Evolutionary conservation across 2,329 filamentous ascomycete genomes (phyloP), one percentile per base, ranked within the genome.

Genomic region (Colletotrichum brevisporum): DNA sequence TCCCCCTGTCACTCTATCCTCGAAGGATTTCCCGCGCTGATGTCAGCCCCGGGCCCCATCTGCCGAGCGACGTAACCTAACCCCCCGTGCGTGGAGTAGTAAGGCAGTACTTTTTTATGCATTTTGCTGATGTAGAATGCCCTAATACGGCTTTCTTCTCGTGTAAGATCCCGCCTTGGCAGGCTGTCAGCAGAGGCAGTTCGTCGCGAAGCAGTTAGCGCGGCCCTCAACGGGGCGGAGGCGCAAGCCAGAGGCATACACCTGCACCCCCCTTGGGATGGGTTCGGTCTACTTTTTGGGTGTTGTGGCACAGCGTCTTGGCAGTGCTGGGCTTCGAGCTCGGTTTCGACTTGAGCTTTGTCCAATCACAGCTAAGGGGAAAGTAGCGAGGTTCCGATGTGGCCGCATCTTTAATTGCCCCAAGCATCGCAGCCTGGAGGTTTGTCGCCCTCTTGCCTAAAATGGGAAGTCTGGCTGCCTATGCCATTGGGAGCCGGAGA

Each of bases 21-120:
- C 53, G 21, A 57, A 57, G 55, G 55, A 57, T 57, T 45, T 39
- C 39, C 41, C 55, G 55, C 41, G 55, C 55, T 57, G 55, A 57
- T 47, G 55, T 57, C 39, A 57, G 39, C 41, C 21, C 15, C 55
- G 13, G n/a, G 45, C 21, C 12, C 8, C 31, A 36, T 36, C 31
- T 57, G 39, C 55, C 39, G 55, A 57, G 9, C 15, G 55, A 41
- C 41, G 16, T 57, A 24, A 24, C 41, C 24, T 57, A 24, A 24
- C 45, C 45, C 55, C 6, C 45, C 5, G 18, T 45, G 18, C 55
- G 21, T 24, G 21, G n/a, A 45, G 18, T 24, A 8, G 10, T 13
- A 39, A n/a, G 24, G 18, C 13, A 18, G 45, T 6, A 8, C 12
- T 31, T 16, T 21, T 45, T 47, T 36, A 36, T 36, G 31, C 31